Evolutionary conservation across 2,329 filamentous ascomycete genomes (phyloP), one percentile per base, ranked within the genome.

Genomic region (Colletotrichum sp.): DNA sequence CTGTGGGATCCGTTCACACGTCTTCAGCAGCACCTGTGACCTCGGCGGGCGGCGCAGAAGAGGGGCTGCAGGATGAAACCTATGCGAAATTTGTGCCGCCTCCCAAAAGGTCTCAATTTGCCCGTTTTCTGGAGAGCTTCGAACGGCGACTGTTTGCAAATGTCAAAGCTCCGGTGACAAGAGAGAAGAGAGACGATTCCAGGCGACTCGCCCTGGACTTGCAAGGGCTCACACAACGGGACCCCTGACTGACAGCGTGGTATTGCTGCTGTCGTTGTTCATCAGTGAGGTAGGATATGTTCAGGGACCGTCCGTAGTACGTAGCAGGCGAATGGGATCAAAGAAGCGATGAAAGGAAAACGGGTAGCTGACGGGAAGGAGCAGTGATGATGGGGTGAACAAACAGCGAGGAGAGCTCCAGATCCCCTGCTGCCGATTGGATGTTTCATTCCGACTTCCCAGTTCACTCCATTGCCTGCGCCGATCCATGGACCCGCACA

Each of bases 401-500:
- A 69, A 69, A 62, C 55, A 70, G 34, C 55, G 13, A 68, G 55
- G 72, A 26, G 18, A 36, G 52, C 8, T 39, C 24, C 10, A 59
- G 26, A 21, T 64, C 39, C 26, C 26, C 16, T 24, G 30, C 26
- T 57, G 64, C 39, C 55, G 70, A 76, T 76, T 73, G 73, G 73
- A 7, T 24, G 57, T 68, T 73, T 68, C n/a, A 32, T 55, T 55
- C 69, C 72, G 63, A 68, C 70, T 26, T 39, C 26, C 59, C 59
- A 62, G 59, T 7, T n/a, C 28, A 30, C 28, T 30, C 44, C 10
- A 12, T 34, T 57, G 72, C 71, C 32, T 52, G 72, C 44, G 71
- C 65, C 55, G 73, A 76, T 76, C 44, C n/a, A 52, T n/a, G n/a
- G 44, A 52, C n/a, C 44, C 73, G 55, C 55, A 44, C 30, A 72